Conservation (phyloP, 768 basidiomycete genomes). For the Russula brevipes region DNA sequence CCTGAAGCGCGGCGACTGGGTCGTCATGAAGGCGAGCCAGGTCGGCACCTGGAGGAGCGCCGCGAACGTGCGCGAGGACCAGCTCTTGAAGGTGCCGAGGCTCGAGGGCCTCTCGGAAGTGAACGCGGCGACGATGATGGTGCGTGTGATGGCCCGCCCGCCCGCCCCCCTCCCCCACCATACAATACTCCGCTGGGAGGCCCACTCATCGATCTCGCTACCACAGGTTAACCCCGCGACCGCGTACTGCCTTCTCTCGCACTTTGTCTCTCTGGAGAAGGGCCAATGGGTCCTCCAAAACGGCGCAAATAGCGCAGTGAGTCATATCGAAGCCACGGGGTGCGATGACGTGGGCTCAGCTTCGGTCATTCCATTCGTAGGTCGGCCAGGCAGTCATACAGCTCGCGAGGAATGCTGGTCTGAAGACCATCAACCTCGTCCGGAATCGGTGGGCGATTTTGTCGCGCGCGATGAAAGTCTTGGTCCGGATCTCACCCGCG, state of each 20-base stretch:
- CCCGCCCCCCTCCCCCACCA: not conserved
- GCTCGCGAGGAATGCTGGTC: constrained; percentile 63
- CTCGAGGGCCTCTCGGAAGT: constrained; percentile 46
- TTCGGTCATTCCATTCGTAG: constrained; percentile 31
- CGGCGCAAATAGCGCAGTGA: constrained; percentile 76
- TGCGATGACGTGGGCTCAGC: not conserved
- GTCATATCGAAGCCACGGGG: constrained; percentile 26
- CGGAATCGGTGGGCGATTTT: constrained; percentile 51
- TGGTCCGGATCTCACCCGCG: not conserved
- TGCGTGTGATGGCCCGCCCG: constrained; percentile 31
- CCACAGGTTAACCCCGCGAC: constrained; percentile 75
- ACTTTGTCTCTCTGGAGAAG: constrained; percentile 55
- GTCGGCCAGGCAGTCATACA: constrained; percentile 86
- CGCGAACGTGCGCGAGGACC: constrained; percentile 47
- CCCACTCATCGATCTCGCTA: not conserved
- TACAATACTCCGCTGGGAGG: not conserved
- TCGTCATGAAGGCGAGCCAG: constrained; percentile 63
- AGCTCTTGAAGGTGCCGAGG: constrained; percentile 57
- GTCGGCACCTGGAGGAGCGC: constrained; percentile 70
- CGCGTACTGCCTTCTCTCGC: constrained; percentile 75
- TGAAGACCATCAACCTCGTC: constrained; percentile 80
- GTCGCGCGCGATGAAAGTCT: not conserved
- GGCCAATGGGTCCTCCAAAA: constrained; percentile 86
- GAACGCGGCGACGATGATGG: constrained; percentile 72
- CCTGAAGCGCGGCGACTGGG: constrained; percentile 61